Percentiles rank a stretch among this genome's conserved stretches.
These are phyloP conservation scores for Mucor mucedo DNA, from an alignment of 371 early-diverging fungal genomes.

Conservation along the genomic window DNA sequence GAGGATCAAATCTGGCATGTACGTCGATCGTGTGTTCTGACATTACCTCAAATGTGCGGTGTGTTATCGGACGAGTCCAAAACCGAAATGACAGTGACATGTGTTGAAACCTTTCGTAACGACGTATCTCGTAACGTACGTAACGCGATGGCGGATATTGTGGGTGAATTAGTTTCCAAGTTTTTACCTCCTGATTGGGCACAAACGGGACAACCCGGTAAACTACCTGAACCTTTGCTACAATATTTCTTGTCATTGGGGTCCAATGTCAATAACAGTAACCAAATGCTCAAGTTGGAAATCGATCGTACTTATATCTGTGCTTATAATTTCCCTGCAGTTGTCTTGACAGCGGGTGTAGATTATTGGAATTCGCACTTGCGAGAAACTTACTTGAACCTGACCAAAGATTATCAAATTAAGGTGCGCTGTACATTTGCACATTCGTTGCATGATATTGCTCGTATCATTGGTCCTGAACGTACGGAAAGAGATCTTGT, in stretches of 20 bases:
- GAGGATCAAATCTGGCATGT: constrained; percentile 69
- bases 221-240: constrained; percentile 44
- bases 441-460: constrained; percentile 65
- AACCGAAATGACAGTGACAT: constrained; percentile 45
- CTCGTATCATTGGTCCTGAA: constrained; percentile 63
- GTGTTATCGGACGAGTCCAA: constrained; percentile 53
- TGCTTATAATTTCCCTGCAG: constrained; percentile 69
- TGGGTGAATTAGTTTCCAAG: constrained; percentile 63
- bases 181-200: constrained; percentile 59
- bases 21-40: constrained; percentile 59
- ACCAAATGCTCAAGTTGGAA: constrained; percentile 50
- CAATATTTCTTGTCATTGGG: constrained; percentile 52
- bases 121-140: constrained; percentile 67
- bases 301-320: constrained; percentile 64
- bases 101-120: constrained; percentile 53
- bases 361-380: constrained; percentile 60
- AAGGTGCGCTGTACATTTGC: constrained; percentile 65
- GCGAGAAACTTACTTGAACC: constrained; percentile 53
- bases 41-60: constrained; percentile 53
- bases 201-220: constrained; percentile 45
- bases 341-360: constrained; percentile 62
- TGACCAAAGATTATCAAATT: constrained; percentile 62
- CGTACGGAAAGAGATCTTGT: constrained; percentile 64
- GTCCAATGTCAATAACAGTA: constrained; percentile 31
- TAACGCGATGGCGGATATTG: constrained; percentile 60